Evolutionary conservation across 139 green algal genomes (phyloP).

Genomic region (Yamagishiella unicocca): DNA sequence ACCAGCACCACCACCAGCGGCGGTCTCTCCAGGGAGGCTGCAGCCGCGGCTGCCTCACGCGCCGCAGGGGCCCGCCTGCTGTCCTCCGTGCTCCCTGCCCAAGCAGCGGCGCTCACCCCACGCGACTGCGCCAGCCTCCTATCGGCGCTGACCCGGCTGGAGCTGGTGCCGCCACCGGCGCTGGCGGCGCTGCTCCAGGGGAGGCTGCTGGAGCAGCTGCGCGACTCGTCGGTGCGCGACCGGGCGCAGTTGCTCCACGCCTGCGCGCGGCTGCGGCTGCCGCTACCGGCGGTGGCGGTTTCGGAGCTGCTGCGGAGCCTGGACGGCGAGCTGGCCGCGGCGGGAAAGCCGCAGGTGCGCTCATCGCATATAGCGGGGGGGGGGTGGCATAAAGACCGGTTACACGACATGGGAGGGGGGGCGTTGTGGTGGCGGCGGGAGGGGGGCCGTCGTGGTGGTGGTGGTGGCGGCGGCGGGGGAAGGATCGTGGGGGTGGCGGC

Average conservation of each 20-base stretch:
- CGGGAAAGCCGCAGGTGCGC: constrained; percentile 26
- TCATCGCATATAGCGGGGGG: too few species aligned
- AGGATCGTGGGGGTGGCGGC: too few species aligned
- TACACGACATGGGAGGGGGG: too few species aligned
- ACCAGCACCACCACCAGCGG: too few species aligned
- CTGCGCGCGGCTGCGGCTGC: not conserved
- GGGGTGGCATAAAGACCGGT: too few species aligned
- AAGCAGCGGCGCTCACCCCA: not conserved
- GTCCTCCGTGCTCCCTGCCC: not conserved
- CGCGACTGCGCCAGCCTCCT: constrained; percentile 27
- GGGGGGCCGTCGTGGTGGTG: too few species aligned
- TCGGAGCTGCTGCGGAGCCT: not conserved
- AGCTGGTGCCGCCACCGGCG: not conserved
- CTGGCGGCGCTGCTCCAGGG: not conserved
- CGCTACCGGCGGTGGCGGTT: not conserved
- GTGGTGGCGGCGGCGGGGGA: too few species aligned
- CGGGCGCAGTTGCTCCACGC: constrained; percentile 8
- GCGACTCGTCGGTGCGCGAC: not conserved
- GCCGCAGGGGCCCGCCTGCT: not conserved
- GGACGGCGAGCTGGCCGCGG: constrained; percentile 8
- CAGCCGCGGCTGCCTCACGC: not conserved
- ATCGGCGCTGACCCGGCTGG: not conserved
- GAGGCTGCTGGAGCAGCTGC: not conserved
- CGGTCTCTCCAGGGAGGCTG: too few species aligned
- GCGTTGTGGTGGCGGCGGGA: not conserved